Conservation (phyloP, 305 asterid species). For the Andrographis paniculata region DNA sequence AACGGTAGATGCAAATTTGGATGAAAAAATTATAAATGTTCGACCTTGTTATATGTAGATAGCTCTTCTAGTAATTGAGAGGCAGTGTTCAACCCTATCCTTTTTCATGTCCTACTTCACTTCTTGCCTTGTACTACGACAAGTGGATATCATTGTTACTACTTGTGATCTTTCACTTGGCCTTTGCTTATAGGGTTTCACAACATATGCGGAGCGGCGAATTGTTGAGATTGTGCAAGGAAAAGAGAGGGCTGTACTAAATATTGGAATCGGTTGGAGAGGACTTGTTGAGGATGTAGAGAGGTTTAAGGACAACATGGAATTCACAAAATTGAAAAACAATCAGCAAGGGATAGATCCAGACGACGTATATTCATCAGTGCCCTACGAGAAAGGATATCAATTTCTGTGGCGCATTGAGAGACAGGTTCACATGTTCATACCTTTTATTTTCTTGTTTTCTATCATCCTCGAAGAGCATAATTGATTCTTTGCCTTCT, state of each 20-base stretch:
- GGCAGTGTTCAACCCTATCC: constrained; percentile 2
- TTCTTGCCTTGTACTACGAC: neutral
- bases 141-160: constrained; percentile 1
- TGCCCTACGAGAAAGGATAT: constrained; percentile 95
- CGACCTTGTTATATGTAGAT: too few relatives aligned
- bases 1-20: constrained; percentile 1
- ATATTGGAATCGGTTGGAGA: constrained; percentile 83
- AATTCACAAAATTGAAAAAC: constrained; percentile 75
- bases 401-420: constrained; percentile 88
- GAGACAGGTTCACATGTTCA: constrained; percentile 47
- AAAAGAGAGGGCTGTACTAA: constrained; percentile 58
- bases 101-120: neutral
- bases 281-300: constrained; percentile 64
- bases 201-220: constrained; percentile 85
- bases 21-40: constrained; percentile 4
- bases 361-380: constrained; percentile 64
- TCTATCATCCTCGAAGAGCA: constrained; percentile 10
- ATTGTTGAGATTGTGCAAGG: constrained; percentile 95
- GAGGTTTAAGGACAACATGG: constrained; percentile 76
- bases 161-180: constrained; percentile 6
- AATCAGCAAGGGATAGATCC: constrained; percentile 88
- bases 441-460: neutral
- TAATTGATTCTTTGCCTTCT: constrained; percentile 12
- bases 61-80: too few relatives aligned
- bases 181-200: constrained; percentile 62